phyloP scores from a whole-genome alignment of 2,329 filamentous ascomycete genomes.

The Aspergillus latus region DNA sequence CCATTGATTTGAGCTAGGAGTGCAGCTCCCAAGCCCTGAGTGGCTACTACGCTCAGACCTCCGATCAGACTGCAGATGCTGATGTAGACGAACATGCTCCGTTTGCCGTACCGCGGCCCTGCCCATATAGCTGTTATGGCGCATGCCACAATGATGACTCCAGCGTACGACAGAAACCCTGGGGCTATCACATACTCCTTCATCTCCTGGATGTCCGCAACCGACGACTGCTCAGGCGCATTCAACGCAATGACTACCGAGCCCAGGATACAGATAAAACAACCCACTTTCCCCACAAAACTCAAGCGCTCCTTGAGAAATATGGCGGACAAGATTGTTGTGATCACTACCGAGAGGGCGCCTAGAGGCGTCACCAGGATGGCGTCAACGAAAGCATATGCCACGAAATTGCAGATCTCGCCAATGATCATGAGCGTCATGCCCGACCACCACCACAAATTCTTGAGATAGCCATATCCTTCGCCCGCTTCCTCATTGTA shows the following conservation, averaged over 20 bases:
- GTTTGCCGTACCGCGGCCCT: conserved; percentile 87
- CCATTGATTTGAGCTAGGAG: conserved; percentile 84
- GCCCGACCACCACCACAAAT: conserved; percentile 89
- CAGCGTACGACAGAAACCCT: conserved; percentile 81
- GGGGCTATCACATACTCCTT: conserved; percentile 80
- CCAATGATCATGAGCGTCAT: conserved; percentile 97
- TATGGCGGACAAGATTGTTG: conserved; percentile 85
- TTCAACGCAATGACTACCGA: conserved; percentile 94
- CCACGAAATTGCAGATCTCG: conserved; percentile 95
- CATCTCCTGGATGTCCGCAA: conserved; percentile 88
- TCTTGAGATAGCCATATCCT: conserved; percentile 96
- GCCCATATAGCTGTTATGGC: conserved; percentile 73
- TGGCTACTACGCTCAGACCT: conserved; percentile 90
- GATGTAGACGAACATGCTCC: conserved; percentile 96
- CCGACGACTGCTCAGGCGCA: conserved; percentile 80
- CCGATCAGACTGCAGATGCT: conserved; percentile 95
- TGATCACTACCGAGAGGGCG: conserved; percentile 87
- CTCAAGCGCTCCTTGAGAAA: conserved; percentile 94
- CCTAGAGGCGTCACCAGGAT: conserved; percentile 92
- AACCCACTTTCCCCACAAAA: conserved; percentile 93
- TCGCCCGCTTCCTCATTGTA: conserved; percentile 95
- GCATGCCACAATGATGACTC: conserved; percentile 75
- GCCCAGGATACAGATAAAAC: conserved; percentile 91
- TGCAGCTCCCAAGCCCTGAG: conserved; percentile 86
- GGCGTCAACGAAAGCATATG: conserved; percentile 94